A percentile compares a stretch with the other conserved stretches of the same genome.
phyloP scores from a whole-genome alignment of 805 yeast species.

The Starmerella bombi region DNA sequence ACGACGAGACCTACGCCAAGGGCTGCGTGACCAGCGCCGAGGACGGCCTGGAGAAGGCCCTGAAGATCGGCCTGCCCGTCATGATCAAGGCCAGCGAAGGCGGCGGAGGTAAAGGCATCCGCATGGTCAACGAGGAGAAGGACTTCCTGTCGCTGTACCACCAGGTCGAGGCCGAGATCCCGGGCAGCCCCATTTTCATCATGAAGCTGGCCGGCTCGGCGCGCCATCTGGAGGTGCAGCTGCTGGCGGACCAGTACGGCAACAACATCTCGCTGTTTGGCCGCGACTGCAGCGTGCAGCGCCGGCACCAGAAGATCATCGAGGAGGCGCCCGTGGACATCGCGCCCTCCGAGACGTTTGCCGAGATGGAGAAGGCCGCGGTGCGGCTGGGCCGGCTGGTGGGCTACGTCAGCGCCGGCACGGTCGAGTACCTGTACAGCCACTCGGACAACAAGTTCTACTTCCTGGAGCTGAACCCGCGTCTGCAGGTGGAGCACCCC shows the following conservation, averaged over 20 bases:
- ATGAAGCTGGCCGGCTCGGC: constrained; percentile 97
- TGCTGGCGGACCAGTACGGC: constrained; percentile 96
- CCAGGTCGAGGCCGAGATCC: constrained; percentile 95
- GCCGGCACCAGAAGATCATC: constrained; percentile 97
- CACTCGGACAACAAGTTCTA: constrained; percentile 89
- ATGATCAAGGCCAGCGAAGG: constrained; percentile 99
- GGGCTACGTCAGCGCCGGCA: constrained; percentile 98
- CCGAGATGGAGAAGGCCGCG: constrained; percentile 91
- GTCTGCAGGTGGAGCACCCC: constrained; percentile 99
- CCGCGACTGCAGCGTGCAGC: constrained; percentile 98
- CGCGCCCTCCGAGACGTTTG: constrained; percentile 75
- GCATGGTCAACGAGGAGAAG: constrained; percentile 79
- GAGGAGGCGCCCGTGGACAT: constrained; percentile 99
- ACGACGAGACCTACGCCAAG: constrained; percentile 65
- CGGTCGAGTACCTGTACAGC: constrained; percentile 93
- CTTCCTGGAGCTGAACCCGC: constrained; percentile 92
- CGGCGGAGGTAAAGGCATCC: constrained; percentile 99
- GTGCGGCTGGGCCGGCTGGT: constrained; percentile 92
- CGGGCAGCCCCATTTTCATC: constrained; percentile 96
- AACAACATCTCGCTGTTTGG: constrained; percentile 94
- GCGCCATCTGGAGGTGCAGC: constrained; percentile 94
- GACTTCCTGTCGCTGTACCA: constrained; percentile 65
- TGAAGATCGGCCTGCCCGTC: constrained; percentile 87
- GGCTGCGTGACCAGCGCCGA: constrained; percentile 82
- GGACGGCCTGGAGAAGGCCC: constrained; percentile 80